Conservation (phyloP, 352 stramenopile species). For the Phytophthora brassicae region DNA sequence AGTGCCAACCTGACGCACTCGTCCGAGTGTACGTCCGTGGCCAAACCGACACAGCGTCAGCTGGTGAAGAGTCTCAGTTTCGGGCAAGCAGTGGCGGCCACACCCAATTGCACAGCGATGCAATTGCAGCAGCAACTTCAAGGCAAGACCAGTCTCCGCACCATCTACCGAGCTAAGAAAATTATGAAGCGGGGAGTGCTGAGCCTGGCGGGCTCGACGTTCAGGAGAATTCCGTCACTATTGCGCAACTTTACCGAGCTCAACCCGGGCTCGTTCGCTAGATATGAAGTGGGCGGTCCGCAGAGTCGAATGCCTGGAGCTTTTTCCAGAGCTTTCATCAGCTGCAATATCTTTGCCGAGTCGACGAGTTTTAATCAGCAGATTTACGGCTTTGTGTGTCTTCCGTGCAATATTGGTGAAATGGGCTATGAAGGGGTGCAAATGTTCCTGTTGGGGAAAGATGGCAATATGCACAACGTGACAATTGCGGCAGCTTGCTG, state of each 20-base stretch:
- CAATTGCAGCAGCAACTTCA: conserved; percentile 41
- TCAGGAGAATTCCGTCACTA: conserved; percentile 46
- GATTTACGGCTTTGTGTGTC: conserved; percentile 52
- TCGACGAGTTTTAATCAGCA: conserved; percentile 52
- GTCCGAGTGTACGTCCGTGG: conserved; percentile 41
- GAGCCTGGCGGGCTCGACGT: conserved; percentile 36
- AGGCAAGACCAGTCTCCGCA: conserved; percentile 48
- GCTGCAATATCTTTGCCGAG: conserved; percentile 46
- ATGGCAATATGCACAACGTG: conserved; percentile 50
- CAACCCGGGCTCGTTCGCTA: conserved; percentile 40
- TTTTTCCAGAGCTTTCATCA: conserved; percentile 49
- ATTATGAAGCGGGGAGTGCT: conserved; percentile 39
- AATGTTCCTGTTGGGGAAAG: conserved; percentile 52
- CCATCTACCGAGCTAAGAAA: conserved; percentile 60
- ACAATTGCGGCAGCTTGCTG: conserved; percentile 45
- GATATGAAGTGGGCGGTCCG: conserved; percentile 22
- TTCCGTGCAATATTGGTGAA: conserved; percentile 29
- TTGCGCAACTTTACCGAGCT: conserved; percentile 38
- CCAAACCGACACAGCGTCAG: conserved; percentile 61
- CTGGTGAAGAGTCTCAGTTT: conserved; percentile 50
- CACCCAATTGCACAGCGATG: conserved; percentile 35
- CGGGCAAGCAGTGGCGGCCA: conserved; percentile 33
- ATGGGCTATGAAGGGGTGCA: conserved; percentile 48
- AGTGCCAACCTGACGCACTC: conserved; percentile 46
- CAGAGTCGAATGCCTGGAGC: conserved; percentile 25